Conservation (phyloP, 495 filamentous ascomycete species). For the Aspergillus hancockii region DNA sequence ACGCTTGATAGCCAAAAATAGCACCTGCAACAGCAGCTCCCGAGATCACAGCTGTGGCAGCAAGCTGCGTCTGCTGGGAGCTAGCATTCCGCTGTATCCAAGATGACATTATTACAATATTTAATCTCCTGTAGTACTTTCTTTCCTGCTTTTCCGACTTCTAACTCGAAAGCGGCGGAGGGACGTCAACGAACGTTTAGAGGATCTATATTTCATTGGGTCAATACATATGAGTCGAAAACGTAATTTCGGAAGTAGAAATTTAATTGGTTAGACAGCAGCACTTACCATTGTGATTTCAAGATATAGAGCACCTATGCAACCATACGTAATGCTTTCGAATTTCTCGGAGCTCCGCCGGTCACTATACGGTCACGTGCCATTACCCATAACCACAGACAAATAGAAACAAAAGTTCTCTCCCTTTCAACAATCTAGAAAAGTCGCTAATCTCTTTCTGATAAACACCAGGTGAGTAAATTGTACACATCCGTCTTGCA, state of each 20-base stretch:
- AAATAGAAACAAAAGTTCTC: slow-evolving; percentile 1
- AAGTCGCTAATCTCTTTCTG: slow-evolving; percentile 1
- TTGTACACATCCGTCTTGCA: neutral
- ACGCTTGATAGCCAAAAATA: slow-evolving; percentile 71
- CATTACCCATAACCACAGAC: neutral
- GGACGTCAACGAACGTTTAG: neutral
- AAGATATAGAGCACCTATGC: neutral
- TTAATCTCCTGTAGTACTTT: slow-evolving; percentile 11
- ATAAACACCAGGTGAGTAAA: neutral
- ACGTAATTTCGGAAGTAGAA: neutral
- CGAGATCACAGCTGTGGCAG: slow-evolving; percentile 73
- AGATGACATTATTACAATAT: slow-evolving; percentile 46
- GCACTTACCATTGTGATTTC: neutral
- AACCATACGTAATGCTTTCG: slow-evolving; percentile 3
- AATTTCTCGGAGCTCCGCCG: neutral
- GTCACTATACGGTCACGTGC: slow-evolving; percentile 19
- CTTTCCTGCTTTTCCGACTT: neutral
- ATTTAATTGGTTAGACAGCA: neutral
- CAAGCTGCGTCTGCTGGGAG: slow-evolving; percentile 64
- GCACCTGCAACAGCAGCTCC: slow-evolving; percentile 71
- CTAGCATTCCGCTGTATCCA: slow-evolving; percentile 57
- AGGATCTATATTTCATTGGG: neutral
- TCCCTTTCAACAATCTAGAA: neutral
- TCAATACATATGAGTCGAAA: slow-evolving; percentile 2
- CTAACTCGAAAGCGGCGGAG: neutral